These are phyloP conservation scores for Aspergillus tamarii DNA, from an alignment of 2,329 filamentous ascomycete genomes.

Conservation along the genomic window DNA sequence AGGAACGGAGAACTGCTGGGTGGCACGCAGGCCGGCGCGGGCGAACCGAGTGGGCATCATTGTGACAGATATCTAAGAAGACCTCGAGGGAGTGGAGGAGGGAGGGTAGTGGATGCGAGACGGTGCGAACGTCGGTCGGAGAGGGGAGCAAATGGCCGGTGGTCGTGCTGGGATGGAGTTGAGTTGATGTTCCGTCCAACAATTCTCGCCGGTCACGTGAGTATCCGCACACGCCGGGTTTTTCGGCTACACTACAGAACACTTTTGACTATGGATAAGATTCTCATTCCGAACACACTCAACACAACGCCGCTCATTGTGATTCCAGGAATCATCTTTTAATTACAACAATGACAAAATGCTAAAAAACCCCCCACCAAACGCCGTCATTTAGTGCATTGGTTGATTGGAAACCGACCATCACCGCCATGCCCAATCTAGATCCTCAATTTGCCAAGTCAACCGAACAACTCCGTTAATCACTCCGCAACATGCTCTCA, in stretches of 20 bases:
- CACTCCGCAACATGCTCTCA: slow-evolving; percentile 95
- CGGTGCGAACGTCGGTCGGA: slow-evolving; percentile 31
- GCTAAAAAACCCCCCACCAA: slow-evolving; percentile 16
- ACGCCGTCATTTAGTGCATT: slow-evolving; percentile 16
- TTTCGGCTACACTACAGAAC: slow-evolving; percentile 20
- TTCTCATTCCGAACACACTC: neutral
- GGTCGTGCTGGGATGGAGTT: slow-evolving; percentile 22
- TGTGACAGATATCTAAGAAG: slow-evolving; percentile 30
- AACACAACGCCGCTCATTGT: slow-evolving; percentile 9
- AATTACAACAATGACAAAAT: slow-evolving; percentile 9
- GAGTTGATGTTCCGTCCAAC: slow-evolving; percentile 28
- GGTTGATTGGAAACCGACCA: slow-evolving; percentile 7
- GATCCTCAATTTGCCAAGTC: neutral
- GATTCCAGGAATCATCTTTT: neutral
- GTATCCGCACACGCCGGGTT: slow-evolving; percentile 31
- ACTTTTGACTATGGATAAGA: neutral
- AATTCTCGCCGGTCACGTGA: slow-evolving; percentile 34
- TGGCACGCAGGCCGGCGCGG: slow-evolving; percentile 60
- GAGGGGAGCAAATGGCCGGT: slow-evolving; percentile 22
- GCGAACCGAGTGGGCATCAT: slow-evolving; percentile 62
- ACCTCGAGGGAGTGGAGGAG: slow-evolving; percentile 25
- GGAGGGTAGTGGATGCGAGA: slow-evolving; percentile 27
- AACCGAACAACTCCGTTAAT: slow-evolving; percentile 54
- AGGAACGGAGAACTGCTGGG: slow-evolving; percentile 47
- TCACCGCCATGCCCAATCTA: neutral